A percentile compares a stretch with the other conserved stretches of the same genome.
These are phyloP conservation scores for Pilasporangium apinafurcum DNA, from an alignment of 352 stramenopile species.

Conservation along the genomic window DNA sequence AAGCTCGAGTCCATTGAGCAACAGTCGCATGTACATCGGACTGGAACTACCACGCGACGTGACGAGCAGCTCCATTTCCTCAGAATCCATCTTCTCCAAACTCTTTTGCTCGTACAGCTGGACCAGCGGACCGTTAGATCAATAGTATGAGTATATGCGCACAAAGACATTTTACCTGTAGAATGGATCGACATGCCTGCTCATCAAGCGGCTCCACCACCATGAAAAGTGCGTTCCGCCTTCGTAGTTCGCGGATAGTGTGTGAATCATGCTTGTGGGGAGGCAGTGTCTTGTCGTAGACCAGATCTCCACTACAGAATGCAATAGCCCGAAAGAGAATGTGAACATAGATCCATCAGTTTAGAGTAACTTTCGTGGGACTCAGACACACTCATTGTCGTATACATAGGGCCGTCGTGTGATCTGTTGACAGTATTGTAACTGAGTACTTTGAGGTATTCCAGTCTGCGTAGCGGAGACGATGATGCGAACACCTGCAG, in stretches of 20 bases:
- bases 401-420: conserved; percentile 46
- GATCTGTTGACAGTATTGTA: conserved; percentile 34
- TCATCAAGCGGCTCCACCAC: conserved; percentile 66
- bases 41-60: conserved; percentile 49
- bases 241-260: conserved; percentile 64
- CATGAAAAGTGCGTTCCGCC: conserved; percentile 56
- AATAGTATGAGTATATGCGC: not conserved
- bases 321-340: not conserved
- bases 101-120: conserved; percentile 32
- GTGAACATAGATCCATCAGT: not conserved
- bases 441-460: conserved; percentile 12
- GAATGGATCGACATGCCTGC: conserved; percentile 43
- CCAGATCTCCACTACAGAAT: conserved; percentile 40
- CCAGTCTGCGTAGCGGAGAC: conserved; percentile 49
- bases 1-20: conserved; percentile 55
- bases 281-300: conserved; percentile 53
- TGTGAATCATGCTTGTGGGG: conserved; percentile 44
- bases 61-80: conserved; percentile 43
- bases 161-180: conserved; percentile 23
- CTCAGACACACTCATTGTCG: conserved; percentile 42
- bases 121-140: not conserved
- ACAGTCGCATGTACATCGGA: conserved; percentile 54
- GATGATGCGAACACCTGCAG: conserved; percentile 61
- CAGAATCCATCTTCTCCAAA: conserved; percentile 9
- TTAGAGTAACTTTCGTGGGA: not conserved